A percentile compares a stretch with the other conserved stretches of the same genome.
These are phyloP conservation scores for Linderniella brevidens DNA, from an alignment of 257 asterid genomes.

Conservation along the genomic window DNA sequence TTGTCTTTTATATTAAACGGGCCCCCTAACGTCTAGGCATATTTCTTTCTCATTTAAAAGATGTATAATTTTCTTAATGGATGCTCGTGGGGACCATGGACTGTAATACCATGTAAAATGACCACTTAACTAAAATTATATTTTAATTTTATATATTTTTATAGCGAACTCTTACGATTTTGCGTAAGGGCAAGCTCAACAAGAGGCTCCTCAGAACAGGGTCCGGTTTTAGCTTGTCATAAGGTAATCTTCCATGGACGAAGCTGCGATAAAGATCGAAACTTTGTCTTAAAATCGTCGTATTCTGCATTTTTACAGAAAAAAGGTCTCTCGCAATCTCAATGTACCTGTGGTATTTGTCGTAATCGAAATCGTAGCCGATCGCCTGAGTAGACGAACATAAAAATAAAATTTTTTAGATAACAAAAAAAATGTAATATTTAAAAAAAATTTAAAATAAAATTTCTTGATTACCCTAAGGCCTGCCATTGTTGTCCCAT, in stretches of 20 bases:
- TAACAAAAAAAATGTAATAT: too few species aligned
- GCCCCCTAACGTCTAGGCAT: too few species aligned
- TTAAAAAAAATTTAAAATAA: not conserved
- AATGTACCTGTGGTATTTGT: slow-evolving; percentile 42
- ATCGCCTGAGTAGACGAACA: slow-evolving; percentile 47
- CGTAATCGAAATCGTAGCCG: slow-evolving; percentile 90
- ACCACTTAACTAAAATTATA: too few species aligned
- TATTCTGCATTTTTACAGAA: too few species aligned
- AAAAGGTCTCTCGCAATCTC: too few species aligned
- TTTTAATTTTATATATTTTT: too few species aligned
- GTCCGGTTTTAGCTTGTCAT: slow-evolving; percentile 72
- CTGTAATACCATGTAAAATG: too few species aligned
- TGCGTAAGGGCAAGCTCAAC: slow-evolving; percentile 55
- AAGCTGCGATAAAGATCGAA: slow-evolving; percentile 24
- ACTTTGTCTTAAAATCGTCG: too few species aligned
- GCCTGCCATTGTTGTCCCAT: slow-evolving; percentile 99
- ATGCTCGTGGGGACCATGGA: too few species aligned
- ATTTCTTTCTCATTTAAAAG: too few species aligned
- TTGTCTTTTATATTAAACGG: too few species aligned
- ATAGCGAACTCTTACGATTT: slow-evolving; percentile 95
- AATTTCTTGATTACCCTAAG: slow-evolving; percentile 46
- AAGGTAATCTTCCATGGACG: slow-evolving; percentile 93
- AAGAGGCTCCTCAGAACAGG: slow-evolving; percentile 70
- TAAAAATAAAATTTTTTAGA: not conserved
- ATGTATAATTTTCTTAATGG: too few species aligned